phyloP scores from a whole-genome alignment of 352 stramenopile genomes.

The Thalassiosira livingstoniorum region DNA sequence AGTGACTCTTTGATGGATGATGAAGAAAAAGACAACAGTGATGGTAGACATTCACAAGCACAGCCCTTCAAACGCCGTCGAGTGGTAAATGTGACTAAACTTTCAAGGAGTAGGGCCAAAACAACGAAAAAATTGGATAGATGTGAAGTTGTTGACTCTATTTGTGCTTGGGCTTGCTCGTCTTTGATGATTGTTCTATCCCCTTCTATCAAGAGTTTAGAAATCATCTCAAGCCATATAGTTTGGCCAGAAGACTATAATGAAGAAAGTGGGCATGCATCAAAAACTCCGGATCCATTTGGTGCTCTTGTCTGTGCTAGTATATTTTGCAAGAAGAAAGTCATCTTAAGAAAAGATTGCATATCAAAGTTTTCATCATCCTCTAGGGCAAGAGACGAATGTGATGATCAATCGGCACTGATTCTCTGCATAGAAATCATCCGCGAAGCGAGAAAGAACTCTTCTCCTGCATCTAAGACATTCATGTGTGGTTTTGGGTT shows the following conservation, averaged over 20 bases:
- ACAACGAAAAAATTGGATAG: no score
- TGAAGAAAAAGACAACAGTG: slow-evolving; percentile 25
- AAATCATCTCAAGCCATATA: slow-evolving; percentile 63
- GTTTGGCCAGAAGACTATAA: slow-evolving; percentile 66
- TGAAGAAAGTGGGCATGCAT: slow-evolving; percentile 54
- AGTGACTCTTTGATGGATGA: slow-evolving; percentile 62
- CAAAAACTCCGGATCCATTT: slow-evolving; percentile 51
- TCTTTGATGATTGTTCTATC: slow-evolving; percentile 62
- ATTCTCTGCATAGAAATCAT: slow-evolving; percentile 62
- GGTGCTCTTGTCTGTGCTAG: slow-evolving; percentile 50
- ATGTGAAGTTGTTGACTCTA: slow-evolving; percentile 52
- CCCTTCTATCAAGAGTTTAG: slow-evolving; percentile 59
- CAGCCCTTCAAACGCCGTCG: slow-evolving; percentile 52
- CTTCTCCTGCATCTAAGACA: slow-evolving; percentile 44
- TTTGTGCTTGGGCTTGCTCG: slow-evolving; percentile 53
- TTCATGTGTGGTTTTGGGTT: slow-evolving; percentile 64
- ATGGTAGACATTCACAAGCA: slow-evolving; percentile 15
- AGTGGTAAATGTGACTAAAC: slow-evolving; percentile 22
- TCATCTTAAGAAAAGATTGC: slow-evolving; percentile 52
- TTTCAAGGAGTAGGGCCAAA: no score
- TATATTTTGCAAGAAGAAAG: slow-evolving; percentile 59
- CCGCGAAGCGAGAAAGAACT: slow-evolving; percentile 52
- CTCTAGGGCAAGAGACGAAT: slow-evolving; percentile 21
- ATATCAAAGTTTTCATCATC: slow-evolving; percentile 29
- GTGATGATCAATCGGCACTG: slow-evolving; percentile 57